Percentiles rank a stretch among this genome's conserved stretches.
phyloP scores from a whole-genome alignment of 768 basidiomycete genomes.

The Infundibulicybe gibba region DNA sequence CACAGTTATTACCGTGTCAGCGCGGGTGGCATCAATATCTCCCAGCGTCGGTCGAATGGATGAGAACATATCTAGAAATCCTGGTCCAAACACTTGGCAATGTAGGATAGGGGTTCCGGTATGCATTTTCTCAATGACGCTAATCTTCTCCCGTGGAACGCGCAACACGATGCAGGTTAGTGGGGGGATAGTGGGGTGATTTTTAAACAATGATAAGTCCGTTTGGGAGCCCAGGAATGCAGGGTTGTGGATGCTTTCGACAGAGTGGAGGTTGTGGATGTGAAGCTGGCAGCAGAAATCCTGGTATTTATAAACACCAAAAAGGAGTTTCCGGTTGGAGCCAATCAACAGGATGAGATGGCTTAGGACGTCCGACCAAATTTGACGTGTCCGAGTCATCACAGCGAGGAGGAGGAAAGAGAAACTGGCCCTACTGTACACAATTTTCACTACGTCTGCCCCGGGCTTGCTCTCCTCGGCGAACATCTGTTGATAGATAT shows the following conservation, averaged over 20 bases:
- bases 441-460: conserved; percentile 1
- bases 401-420: conserved; percentile 39
- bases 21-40: conserved; percentile 8
- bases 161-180: conserved; percentile 29
- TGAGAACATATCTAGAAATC: conserved; percentile 27
- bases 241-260: conserved; percentile 11
- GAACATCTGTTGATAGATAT: conserved; percentile 43
- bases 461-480: conserved; percentile 26
- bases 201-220: conserved; percentile 15
- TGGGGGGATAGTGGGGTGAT: conserved; percentile 26
- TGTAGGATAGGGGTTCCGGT: conserved; percentile 30
- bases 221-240: conserved; percentile 8
- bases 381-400: conserved; percentile 25
- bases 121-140: conserved; percentile 16
- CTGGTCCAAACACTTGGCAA: conserved; percentile 22
- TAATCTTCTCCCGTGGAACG: conserved; percentile 27
- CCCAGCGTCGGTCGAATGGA: conserved; percentile 31
- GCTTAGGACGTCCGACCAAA: conserved; percentile 42
- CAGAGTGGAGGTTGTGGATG: conserved; percentile 32
- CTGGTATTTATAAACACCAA: conserved; percentile 31
- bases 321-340: conserved; percentile 15
- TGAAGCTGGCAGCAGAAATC: conserved; percentile 45
- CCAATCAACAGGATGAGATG: conserved; percentile 22
- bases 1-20: conserved; percentile 9
- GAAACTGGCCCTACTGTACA: conserved; percentile 46